Evolutionary conservation across 768 basidiomycete species (phyloP), one percentile per base, ranked within the genome.

Genomic region (Phanerochaete sordida): DNA sequence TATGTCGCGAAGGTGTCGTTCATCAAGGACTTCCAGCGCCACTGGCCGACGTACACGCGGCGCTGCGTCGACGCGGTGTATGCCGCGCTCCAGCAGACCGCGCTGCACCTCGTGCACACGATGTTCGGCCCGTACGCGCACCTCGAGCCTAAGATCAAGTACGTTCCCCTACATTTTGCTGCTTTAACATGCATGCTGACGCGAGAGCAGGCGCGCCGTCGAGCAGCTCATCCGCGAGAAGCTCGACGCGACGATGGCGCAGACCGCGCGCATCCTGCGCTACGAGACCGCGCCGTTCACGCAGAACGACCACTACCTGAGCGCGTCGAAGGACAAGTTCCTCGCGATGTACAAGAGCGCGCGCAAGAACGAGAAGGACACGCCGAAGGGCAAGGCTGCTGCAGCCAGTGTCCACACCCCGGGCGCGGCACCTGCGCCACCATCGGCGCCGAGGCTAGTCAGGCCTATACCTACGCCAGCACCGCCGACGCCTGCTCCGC

Each of bases 111-210:
- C 13, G 62, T 77, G 28, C 58, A 68, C 4, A 55, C 60, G 1
- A 70, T 74, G 52, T 85, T 84, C 59, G 73, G 73, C 3, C 74
- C 73, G 7, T 83, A 79, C 56, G 69, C 52, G 19, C 47, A 66
- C 26, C 74, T 82, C 0, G 64, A 73, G 30, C 61, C 65, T 3
- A 58, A 70, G 45, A 60, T 83, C 21, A 69, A 64, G 82, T 81
- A 27, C 1, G 58, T 23, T 53, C 2, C 21, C 15, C n/a, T 28
- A 2, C 13, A 6, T 31, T 43, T 39, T 19, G 39, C 39, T 27
- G 28, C 48, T 9, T 4, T 49, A 9, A 55, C 28, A 8, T 15
- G 26, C 8, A 15, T 16, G 26, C 49, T 51, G 44, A 52, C 47
- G n/a, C 9, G n/a, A 23, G 39, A 23, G 5, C 31, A 69, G 68